phyloP scores from a whole-genome alignment of 169 alveolate genomes.

The Eimeria acervulina region DNA sequence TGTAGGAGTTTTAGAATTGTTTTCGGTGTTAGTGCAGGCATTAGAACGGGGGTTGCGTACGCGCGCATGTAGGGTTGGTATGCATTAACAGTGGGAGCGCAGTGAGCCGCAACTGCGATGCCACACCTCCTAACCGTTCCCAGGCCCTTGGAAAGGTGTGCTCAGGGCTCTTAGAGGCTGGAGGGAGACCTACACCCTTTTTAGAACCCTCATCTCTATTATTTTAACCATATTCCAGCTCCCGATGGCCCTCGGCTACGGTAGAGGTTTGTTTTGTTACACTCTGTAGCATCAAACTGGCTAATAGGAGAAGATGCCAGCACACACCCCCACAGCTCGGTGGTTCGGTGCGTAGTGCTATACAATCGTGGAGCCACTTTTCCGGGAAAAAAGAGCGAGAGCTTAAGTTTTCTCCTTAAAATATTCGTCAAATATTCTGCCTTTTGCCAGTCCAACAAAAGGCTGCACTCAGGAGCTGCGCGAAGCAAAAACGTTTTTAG shows the following conservation, averaged over 20 bases:
- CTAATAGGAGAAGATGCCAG: not conserved
- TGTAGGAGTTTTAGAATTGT: not conserved
- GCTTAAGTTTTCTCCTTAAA: not conserved
- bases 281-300: not conserved
- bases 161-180: not conserved
- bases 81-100: not conserved
- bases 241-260: too few relatives aligned
- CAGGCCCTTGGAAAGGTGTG: not conserved
- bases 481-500: too few relatives aligned
- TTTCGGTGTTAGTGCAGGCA: not conserved
- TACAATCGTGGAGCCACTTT: not conserved
- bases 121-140: not conserved
- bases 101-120: not conserved
- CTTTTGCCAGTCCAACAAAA: too few relatives aligned
- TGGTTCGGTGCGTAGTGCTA: not conserved
- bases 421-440: not conserved
- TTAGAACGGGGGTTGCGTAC: not conserved
- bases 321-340: not conserved
- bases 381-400: not conserved
- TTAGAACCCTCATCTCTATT: too few relatives aligned
- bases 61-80: not conserved
- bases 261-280: not conserved
- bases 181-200: not conserved
- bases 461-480: too few relatives aligned
- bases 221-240: too few relatives aligned